Conservation (phyloP, 768 basidiomycete species). For the Termitomyces sp. region DNA sequence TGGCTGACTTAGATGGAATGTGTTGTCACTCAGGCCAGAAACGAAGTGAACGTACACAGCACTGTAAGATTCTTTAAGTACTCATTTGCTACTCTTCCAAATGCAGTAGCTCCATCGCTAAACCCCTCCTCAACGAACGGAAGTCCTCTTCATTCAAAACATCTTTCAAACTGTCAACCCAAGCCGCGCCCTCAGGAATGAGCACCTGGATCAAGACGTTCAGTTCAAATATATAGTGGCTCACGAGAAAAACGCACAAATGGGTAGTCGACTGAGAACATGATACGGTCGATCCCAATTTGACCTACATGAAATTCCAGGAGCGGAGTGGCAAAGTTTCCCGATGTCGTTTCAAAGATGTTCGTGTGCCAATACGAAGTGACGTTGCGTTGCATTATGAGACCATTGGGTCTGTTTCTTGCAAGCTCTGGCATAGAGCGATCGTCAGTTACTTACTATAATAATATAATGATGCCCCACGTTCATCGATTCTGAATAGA, state of each 20-base stretch:
- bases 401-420: constrained; percentile 20
- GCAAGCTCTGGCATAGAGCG: constrained; percentile 20
- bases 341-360: constrained; percentile 34
- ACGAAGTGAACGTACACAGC: neutral
- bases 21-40: neutral
- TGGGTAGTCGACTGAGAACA: constrained; percentile 36
- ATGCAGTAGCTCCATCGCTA: constrained; percentile 23
- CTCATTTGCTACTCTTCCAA: constrained; percentile 17
- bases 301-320: constrained; percentile 32
- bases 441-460: neutral
- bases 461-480: constrained; percentile 14
- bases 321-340: constrained; percentile 33
- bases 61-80: neutral
- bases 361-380: constrained; percentile 35
- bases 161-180: constrained; percentile 18
- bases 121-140: constrained; percentile 19
- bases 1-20: too few relatives aligned
- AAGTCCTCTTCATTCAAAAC: constrained; percentile 17
- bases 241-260: constrained; percentile 18
- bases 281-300: constrained; percentile 33
- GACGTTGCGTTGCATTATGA: constrained; percentile 32
- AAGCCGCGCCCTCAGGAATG: constrained; percentile 16
- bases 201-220: constrained; percentile 10
- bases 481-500: constrained; percentile 31
- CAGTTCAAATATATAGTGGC: neutral